Evolutionary conservation across 805 yeast species (phyloP).

Genomic region (Kodamaea neixiangensis): DNA sequence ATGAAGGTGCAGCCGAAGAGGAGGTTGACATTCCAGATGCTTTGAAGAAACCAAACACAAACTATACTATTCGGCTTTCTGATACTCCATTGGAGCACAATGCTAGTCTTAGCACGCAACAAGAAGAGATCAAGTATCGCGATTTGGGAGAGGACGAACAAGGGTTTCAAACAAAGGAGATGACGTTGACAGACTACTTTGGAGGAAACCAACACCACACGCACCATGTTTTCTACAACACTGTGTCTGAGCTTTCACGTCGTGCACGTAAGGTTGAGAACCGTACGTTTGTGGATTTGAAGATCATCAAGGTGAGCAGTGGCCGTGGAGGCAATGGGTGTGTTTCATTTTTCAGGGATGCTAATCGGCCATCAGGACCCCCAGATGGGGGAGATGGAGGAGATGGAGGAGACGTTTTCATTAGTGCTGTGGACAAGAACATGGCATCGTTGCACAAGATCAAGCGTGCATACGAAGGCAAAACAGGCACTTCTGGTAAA

Average conservation of each 20-base stretch:
- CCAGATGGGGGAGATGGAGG: slow-evolving; percentile 99
- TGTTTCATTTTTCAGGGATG: slow-evolving; percentile 83
- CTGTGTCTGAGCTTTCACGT: slow-evolving; percentile 22
- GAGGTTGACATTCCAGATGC: background rate
- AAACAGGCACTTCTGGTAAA: slow-evolving; percentile 70
- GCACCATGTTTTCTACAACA: slow-evolving; percentile 39
- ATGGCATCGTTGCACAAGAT: slow-evolving; percentile 71
- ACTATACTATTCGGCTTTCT: background rate
- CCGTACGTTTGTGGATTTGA: slow-evolving; percentile 56
- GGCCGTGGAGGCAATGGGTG: slow-evolving; percentile 92
- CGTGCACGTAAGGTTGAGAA: slow-evolving; percentile 39
- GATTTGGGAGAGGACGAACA: background rate
- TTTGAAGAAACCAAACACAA: slow-evolving; percentile 1
- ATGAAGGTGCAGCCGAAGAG: background rate
- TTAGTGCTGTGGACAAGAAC: slow-evolving; percentile 70
- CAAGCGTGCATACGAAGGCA: slow-evolving; percentile 67
- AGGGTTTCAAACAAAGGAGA: slow-evolving; percentile 5
- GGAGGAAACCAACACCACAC: slow-evolving; percentile 42
- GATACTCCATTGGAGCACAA: background rate
- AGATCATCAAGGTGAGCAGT: slow-evolving; percentile 63
- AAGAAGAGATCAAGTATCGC: background rate
- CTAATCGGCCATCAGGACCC: slow-evolving; percentile 84
- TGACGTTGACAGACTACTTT: slow-evolving; percentile 40
- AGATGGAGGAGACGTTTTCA: slow-evolving; percentile 81
- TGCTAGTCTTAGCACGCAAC: background rate